A percentile compares a stretch with the other conserved stretches of the same genome.
Evolutionary conservation across 129 eudicot species (phyloP).

Genomic region (Daucus carota): DH1_v3.0 NC_030383.2:58670501-58671000

Average conservation of each 20-base stretch:
- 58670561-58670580: slow-evolving; percentile 92
- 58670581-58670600: slow-evolving; percentile 14
- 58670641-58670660: slow-evolving; percentile 91
- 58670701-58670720: slow-evolving; percentile 88
- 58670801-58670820: neutral
- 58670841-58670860: neutral
- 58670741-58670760: slow-evolving; percentile 10
- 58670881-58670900: neutral
- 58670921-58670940: too few relatives aligned
- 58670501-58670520: slow-evolving; percentile 80
- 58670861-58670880: neutral
- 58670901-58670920: too few relatives aligned
- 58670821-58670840: too few relatives aligned
- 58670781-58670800: neutral
- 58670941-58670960: too few relatives aligned
- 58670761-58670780: neutral
- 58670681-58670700: slow-evolving; percentile 72
- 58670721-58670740: slow-evolving; percentile 85
- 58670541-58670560: slow-evolving; percentile 91
- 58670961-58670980: too few relatives aligned
- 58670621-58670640: slow-evolving; percentile 11
- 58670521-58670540: slow-evolving; percentile 80
- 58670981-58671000: neutral
- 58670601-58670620: slow-evolving; percentile 3
- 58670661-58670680: slow-evolving; percentile 98